phyloP scores from a whole-genome alignment of 768 basidiomycete genomes.

The Cystobasidium ongulense region DNA sequence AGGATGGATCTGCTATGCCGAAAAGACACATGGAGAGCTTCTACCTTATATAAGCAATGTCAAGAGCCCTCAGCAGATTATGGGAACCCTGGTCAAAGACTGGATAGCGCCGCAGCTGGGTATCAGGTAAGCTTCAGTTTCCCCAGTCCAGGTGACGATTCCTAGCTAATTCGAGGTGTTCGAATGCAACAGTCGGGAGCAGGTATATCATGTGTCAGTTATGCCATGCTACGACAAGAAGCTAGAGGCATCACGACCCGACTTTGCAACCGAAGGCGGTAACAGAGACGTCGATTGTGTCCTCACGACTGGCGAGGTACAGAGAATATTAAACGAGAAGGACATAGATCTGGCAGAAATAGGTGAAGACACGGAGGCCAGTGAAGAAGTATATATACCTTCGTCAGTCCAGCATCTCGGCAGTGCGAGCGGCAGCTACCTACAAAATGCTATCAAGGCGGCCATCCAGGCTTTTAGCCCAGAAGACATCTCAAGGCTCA shows the following conservation, averaged over 20 bases:
- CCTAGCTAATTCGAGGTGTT: background rate
- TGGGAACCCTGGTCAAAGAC: constrained; percentile 85
- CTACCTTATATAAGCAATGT: constrained; percentile 77
- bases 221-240: constrained; percentile 99
- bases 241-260: constrained; percentile 86
- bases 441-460: constrained; percentile 65
- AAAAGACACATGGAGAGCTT: constrained; percentile 92
- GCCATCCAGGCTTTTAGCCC: constrained; percentile 45
- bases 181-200: constrained; percentile 56
- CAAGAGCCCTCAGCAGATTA: constrained; percentile 87
- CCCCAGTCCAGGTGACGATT: background rate
- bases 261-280: constrained; percentile 75
- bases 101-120: constrained; percentile 67
- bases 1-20: constrained; percentile 98
- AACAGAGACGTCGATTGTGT: constrained; percentile 96
- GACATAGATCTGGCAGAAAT: constrained; percentile 58
- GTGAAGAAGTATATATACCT: constrained; percentile 21
- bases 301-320: constrained; percentile 89
- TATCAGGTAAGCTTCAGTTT: constrained; percentile 55
- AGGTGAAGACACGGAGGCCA: background rate
- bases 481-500: constrained; percentile 33
- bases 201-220: constrained; percentile 90
- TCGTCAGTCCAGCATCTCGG: constrained; percentile 56
- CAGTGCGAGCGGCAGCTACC: constrained; percentile 83
- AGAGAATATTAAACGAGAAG: constrained; percentile 71